A percentile compares a stretch with the other conserved stretches of the same genome.
Evolutionary conservation across 73 alveolate species (phyloP).

Genomic region (Paramecium tetraurelia): DNA sequence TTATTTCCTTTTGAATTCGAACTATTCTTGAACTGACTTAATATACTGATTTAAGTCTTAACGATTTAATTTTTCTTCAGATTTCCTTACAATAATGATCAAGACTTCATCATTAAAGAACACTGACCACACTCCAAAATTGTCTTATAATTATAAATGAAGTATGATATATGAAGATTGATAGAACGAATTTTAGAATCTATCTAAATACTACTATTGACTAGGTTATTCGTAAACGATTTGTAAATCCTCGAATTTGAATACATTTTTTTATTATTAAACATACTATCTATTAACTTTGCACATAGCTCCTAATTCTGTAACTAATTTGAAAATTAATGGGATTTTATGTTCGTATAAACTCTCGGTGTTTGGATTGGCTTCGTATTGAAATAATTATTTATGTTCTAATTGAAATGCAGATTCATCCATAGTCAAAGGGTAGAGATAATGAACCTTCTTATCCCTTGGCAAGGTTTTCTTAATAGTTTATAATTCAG

Average conservation of each 20-base stretch:
- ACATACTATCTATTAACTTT: conserved; percentile 67
- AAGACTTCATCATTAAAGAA: not conserved
- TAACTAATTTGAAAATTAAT: conserved; percentile 78
- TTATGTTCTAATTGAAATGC: conserved; percentile 74
- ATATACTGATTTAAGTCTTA: not conserved
- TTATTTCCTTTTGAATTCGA: not conserved
- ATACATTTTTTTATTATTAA: not conserved
- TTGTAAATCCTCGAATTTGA: conserved; percentile 58
- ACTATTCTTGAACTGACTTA: not conserved
- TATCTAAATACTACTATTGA: not conserved
- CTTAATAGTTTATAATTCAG: conserved; percentile 72
- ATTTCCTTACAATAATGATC: not conserved
- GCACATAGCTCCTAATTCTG: conserved; percentile 79
- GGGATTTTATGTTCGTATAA: conserved; percentile 95
- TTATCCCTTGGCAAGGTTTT: conserved; percentile 91
- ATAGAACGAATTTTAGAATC: not conserved
- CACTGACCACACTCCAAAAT: not conserved
- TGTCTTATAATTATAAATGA: not conserved
- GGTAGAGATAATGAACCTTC: conserved; percentile 80
- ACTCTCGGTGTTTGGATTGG: conserved; percentile 90
- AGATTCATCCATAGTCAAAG: conserved; percentile 81
- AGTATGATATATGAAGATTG: not conserved
- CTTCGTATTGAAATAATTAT: conserved; percentile 69
- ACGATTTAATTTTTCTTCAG: not conserved
- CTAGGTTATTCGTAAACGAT: not conserved